Base-by-base conservation (phyloP, 495 filamentous ascomycete species). In the Darksidea phi region DNA sequence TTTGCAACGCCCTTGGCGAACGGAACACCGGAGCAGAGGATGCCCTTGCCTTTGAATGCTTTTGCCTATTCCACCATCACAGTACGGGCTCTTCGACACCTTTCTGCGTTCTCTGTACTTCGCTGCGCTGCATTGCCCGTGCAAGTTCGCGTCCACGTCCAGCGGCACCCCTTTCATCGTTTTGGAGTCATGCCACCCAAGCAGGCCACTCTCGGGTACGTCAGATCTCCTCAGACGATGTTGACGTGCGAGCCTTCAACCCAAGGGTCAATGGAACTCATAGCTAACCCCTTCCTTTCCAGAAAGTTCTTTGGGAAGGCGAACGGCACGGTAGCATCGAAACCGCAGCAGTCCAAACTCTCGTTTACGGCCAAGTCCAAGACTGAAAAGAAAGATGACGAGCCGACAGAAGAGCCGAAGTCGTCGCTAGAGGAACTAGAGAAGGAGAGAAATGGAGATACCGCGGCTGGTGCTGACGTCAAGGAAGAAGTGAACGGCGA, bases 151-250 rank as follows among this genome's bases (percentile, higher is more conserved):
- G 10, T 23, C 34, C 17, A 13, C 28, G 15, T 42, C 20, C 21
- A 18, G 41, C 45, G 13, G 15, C 41, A 20, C 24, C 28, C 17
- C 18, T 52, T 48, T 38, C 41, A 61, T 23, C 36, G 15, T 24
- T 48, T 59, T n/a, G 52, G 36, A 53, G 50, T 54, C 42, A 72
- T 72, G 71, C 48, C 70, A 13, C 69, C 70, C 13, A 96, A 91
- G 72, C 93, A 97, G 80, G 84, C 88, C 68, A 96, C 91, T 38
- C 74, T 97, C 71, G 90, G 90, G 93, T 97, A 96, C 79, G 93
- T 95, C 46, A 86, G 82, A 72, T 78, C 86, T 57, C 80, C 83
- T 53, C 91, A 96, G 77, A 81, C 83, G 67, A 95, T 88, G 56
- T 77, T 96, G 71, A 84, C 89, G 92, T 95, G 83, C 79, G 89